Conservation (phyloP, 441 rosid genomes). For the Flueggea neowawraea region DNA sequence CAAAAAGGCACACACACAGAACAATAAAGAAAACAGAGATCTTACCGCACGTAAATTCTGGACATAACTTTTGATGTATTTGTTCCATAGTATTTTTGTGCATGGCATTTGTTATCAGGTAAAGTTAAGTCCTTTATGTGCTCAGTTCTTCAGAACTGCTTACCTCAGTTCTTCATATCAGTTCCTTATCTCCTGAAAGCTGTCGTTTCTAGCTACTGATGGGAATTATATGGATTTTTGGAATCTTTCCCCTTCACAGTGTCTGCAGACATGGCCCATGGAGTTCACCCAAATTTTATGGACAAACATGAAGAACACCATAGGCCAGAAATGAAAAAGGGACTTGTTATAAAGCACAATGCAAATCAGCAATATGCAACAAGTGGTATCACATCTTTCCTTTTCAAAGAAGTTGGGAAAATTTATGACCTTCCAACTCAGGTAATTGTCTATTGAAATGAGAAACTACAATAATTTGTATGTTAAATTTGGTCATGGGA, state of each 20-base stretch:
- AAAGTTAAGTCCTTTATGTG: too few relatives aligned
- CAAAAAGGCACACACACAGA: too few relatives aligned
- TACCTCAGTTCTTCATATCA: too few relatives aligned
- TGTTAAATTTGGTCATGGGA: neutral
- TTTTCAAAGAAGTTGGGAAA: conserved; percentile 88
- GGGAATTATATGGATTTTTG: neutral
- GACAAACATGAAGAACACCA: conserved; percentile 94
- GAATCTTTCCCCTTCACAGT: conserved; percentile 37
- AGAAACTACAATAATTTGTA: neutral
- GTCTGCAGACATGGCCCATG: conserved; percentile 98
- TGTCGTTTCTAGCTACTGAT: too few relatives aligned
- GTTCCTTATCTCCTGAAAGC: too few relatives aligned
- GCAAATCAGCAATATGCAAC: conserved; percentile 97
- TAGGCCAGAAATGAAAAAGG: conserved; percentile 86
- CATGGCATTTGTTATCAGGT: too few relatives aligned
- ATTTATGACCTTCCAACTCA: conserved; percentile 81
- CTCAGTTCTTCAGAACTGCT: too few relatives aligned
- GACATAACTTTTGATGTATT: too few relatives aligned
- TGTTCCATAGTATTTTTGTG: too few relatives aligned
- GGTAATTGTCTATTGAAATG: conserved; percentile 34
- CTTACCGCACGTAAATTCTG: too few relatives aligned
- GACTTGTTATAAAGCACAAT: conserved; percentile 94
- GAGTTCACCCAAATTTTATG: conserved; percentile 82
- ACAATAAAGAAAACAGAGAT: too few relatives aligned
- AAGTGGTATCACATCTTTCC: conserved; percentile 86